A percentile compares a stretch with the other conserved stretches of the same genome.
These are phyloP conservation scores for Rubroboletus satanas DNA, from an alignment of 768 basidiomycete species.

Conservation along the genomic window DNA sequence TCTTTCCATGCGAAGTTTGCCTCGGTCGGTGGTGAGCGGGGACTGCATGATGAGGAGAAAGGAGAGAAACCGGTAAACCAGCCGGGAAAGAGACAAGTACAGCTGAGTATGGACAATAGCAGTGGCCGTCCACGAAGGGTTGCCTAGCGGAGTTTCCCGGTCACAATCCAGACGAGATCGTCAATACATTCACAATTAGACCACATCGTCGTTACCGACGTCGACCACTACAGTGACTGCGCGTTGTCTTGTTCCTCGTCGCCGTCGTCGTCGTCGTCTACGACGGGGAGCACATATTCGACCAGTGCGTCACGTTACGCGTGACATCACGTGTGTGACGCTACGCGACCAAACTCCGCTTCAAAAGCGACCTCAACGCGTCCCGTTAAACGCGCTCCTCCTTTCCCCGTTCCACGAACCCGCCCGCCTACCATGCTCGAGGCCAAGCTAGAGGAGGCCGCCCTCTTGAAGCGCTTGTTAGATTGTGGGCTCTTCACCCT, in stretches of 20 bases:
- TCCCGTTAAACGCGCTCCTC: conserved; percentile 20
- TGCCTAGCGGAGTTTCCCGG: conserved; percentile 7
- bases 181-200: background rate
- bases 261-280: background rate
- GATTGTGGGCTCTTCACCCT: conserved; percentile 60
- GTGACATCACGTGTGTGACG: conserved; percentile 30
- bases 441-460: conserved; percentile 86
- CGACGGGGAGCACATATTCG: background rate
- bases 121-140: background rate
- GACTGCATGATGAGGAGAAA: conserved; percentile 13
- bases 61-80: conserved; percentile 1
- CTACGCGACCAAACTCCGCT: conserved; percentile 32
- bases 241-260: background rate
- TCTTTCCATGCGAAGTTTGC: conserved; percentile 44
- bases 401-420: conserved; percentile 3
- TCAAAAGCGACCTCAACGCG: conserved; percentile 32
- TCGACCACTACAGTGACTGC: background rate
- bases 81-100: background rate
- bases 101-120: background rate
- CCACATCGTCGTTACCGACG: background rate
- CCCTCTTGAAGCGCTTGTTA: conserved; percentile 85
- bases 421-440: conserved; percentile 61
- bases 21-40: conserved; percentile 35
- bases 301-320: conserved; percentile 18
- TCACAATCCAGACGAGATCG: conserved; percentile 5